Base-by-base conservation (phyloP, 2,329 filamentous ascomycete species). In the Dothideomycetes sp. region DNA sequence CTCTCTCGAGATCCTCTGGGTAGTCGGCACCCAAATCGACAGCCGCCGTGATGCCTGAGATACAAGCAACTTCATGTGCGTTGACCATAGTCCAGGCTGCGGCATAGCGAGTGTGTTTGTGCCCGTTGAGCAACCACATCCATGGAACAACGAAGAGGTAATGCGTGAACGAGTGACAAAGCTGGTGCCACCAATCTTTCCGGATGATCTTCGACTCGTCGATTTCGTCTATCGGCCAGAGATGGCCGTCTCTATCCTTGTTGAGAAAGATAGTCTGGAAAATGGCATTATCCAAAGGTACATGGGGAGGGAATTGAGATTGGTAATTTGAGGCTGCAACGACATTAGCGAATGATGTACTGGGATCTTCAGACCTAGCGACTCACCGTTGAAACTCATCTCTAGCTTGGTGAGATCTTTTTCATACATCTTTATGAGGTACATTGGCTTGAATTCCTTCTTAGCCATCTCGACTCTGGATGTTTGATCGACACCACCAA, bases 201-300 rank as follows among this genome's bases (percentile, higher is more conserved):
- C 72, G 62, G 37, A 81, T 79, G 33, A 81, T 68, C 48, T 80
- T 79, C 36, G 52, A 54, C 46, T 71, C 59, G 47, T 75, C 65
- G 31, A 81, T 81, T 42, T 77, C 68, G 42, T 70, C 63, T 19
- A 72, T 69, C 1, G 68, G 73, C 77, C 77, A 81, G 3, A 78
- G 54, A 19, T 77, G 57, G 5, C 61, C 57, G 44, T 72, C 66
- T 2, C 67, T 53, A 3, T 68, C 59, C 42, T 77, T 75, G 56
- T 80, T 74, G 4, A 81, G 63, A 52, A 78, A 81, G 38, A 80
- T 81, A 7, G 73, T 79, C 48, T 86, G 80, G 54, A 82, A 85
- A 12, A 85, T 72, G 49, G 83, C 79, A 37, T 73, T 65, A 18
- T 74, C 68, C 38, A 72, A 69, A 0, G 68, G 65, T 0, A 72